Evolutionary conservation across 148 eudicot genomes (phyloP).

Genomic region (Polygonum maritimum): DNA sequence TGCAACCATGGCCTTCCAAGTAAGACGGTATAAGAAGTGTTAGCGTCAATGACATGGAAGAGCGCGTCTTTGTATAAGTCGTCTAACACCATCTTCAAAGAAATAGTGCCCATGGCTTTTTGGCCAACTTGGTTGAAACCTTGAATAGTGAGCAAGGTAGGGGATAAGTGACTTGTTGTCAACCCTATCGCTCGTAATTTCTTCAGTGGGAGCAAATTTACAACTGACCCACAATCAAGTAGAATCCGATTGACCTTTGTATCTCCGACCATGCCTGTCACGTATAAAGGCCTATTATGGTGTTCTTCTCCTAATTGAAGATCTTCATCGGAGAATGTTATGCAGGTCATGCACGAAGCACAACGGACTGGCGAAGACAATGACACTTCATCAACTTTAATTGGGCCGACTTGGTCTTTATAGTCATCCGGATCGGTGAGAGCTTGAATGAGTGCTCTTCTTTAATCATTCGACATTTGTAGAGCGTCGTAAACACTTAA

Average conservation of each 20-base stretch:
- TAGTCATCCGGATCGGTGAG: background rate
- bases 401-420: background rate
- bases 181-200: too few relatives aligned
- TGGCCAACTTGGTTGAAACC: too few relatives aligned
- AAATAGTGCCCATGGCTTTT: too few relatives aligned
- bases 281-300: background rate
- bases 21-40: too few relatives aligned
- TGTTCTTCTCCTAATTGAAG: background rate
- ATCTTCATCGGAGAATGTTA: background rate
- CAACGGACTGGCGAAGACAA: background rate
- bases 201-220: too few relatives aligned
- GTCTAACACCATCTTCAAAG: too few relatives aligned
- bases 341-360: background rate
- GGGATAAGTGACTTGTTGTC: too few relatives aligned
- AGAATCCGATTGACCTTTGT: background rate
- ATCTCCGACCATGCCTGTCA: background rate
- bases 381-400: background rate
- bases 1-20: too few relatives aligned
- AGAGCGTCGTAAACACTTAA: background rate
- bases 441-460: slow-evolving; percentile 1
- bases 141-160: too few relatives aligned
- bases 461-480: background rate
- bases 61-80: too few relatives aligned
- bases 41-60: too few relatives aligned
- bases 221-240: too few relatives aligned